phyloP scores from a whole-genome alignment of 2,329 filamentous ascomycete species.

The Venturia pyrina region DNA sequence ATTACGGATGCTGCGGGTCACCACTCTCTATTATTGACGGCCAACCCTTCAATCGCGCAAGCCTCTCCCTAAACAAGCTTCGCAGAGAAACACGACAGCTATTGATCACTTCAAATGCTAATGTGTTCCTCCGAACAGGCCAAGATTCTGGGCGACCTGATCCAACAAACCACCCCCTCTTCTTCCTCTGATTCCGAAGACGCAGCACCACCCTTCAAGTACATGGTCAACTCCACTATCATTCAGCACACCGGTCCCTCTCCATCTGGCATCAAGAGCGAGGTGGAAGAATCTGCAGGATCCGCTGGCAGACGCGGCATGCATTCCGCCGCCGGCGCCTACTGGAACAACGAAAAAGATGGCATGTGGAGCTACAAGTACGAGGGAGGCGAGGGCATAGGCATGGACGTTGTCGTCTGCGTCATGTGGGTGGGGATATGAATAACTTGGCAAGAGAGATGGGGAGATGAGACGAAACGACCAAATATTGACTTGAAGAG shows the following conservation, averaged over 20 bases:
- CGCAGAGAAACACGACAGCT: neutral
- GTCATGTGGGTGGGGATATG: constrained; percentile 67
- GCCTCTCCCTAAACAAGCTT: neutral
- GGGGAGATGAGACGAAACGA: neutral
- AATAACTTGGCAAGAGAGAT: constrained; percentile 13
- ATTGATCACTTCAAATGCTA: neutral
- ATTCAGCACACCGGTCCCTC: constrained; percentile 66
- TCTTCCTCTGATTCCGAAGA: constrained; percentile 33
- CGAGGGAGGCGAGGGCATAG: constrained; percentile 45
- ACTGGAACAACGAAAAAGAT: constrained; percentile 85
- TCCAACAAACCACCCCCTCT: constrained; percentile 58
- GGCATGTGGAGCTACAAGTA: constrained; percentile 88
- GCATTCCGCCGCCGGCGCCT: constrained; percentile 77
- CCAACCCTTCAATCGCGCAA: neutral
- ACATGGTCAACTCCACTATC: constrained; percentile 95
- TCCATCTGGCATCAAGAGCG: constrained; percentile 23
- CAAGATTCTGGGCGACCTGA: constrained; percentile 1
- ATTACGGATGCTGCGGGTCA: too few species aligned
- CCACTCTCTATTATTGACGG: neutral
- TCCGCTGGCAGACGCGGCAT: constrained; percentile 78
- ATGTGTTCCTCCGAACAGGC: neutral
- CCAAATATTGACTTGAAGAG: neutral
- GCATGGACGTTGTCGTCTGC: constrained; percentile 42
- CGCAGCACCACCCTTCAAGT: constrained; percentile 65
- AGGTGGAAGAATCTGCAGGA: constrained; percentile 53